A percentile compares a stretch with the other conserved stretches of the same genome.
phyloP scores from a whole-genome alignment of 2,329 filamentous ascomycete genomes.

The Aspergillus viridinutans region DNA sequence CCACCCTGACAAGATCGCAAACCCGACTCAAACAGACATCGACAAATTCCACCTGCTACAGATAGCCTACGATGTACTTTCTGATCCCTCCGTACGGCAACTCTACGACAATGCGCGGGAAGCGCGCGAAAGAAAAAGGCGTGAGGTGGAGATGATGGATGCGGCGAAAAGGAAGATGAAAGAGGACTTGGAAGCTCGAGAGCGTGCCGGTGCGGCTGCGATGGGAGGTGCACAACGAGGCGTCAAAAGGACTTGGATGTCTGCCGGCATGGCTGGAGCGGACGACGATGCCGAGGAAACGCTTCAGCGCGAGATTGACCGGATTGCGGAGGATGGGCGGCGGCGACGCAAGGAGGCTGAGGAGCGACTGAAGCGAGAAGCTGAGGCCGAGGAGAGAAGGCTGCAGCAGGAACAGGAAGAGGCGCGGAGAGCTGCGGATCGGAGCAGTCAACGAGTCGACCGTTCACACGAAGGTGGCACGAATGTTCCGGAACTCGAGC shows the following conservation, averaged over 20 bases:
- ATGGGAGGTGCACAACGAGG: constrained; percentile 44
- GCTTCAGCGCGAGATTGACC: constrained; percentile 51
- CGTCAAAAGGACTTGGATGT: constrained; percentile 54
- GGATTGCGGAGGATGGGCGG: constrained; percentile 51
- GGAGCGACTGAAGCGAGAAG: constrained; percentile 43
- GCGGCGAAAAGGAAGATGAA: constrained; percentile 70
- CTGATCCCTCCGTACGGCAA: constrained; percentile 64
- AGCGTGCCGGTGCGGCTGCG: constrained; percentile 50
- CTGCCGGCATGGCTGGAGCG: constrained; percentile 16
- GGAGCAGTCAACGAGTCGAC: constrained; percentile 29
- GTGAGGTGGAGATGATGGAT: constrained; percentile 69
- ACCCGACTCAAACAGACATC: constrained; percentile 61
- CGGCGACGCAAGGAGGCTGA: constrained; percentile 48
- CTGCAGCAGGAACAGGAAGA: constrained; percentile 42
- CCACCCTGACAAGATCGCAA: constrained; percentile 86
- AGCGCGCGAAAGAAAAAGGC: constrained; percentile 64
- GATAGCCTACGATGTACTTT: constrained; percentile 79
- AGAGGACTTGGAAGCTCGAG: constrained; percentile 78
- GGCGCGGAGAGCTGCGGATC: constrained; percentile 35
- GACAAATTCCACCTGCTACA: constrained; percentile 82
- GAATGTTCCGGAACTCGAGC: constrained; percentile 51
- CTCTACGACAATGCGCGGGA: constrained; percentile 75
- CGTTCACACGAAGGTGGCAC: constrained; percentile 35
- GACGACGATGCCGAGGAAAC: constrained; percentile 45
- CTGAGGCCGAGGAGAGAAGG: constrained; percentile 37